Conservation (phyloP, 768 basidiomycete genomes). For the Lactarius sp. region DNA sequence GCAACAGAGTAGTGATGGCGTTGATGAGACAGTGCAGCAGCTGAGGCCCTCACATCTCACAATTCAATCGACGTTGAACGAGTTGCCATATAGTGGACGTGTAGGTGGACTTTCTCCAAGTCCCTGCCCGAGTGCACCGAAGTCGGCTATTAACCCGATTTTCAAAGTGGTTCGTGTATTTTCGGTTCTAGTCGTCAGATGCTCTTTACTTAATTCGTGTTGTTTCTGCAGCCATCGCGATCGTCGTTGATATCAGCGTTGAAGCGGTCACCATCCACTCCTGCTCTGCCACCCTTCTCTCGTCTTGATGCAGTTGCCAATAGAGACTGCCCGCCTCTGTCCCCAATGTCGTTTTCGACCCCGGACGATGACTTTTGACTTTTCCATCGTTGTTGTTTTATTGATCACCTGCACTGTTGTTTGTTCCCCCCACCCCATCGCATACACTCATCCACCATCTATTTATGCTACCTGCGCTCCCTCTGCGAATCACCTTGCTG, state of each 20-base stretch:
- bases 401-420: slow-evolving; percentile 25
- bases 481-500: slow-evolving; percentile 19
- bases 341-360: slow-evolving; percentile 66
- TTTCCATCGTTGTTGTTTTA: slow-evolving; percentile 21
- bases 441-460: slow-evolving; percentile 24
- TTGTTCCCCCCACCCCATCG: slow-evolving; percentile 20
- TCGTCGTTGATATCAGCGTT: slow-evolving; percentile 36
- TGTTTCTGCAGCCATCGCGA: slow-evolving; percentile 47
- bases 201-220: background rate
- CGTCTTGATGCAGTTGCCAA: slow-evolving; percentile 81
- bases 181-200: background rate
- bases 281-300: slow-evolving; percentile 69
- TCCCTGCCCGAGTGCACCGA: slow-evolving; percentile 50
- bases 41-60: slow-evolving; percentile 27
- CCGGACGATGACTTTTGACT: slow-evolving; percentile 38
- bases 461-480: slow-evolving; percentile 21
- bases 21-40: slow-evolving; percentile 21
- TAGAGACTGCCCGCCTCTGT: slow-evolving; percentile 65
- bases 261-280: slow-evolving; percentile 36
- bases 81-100: slow-evolving; percentile 39
- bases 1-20: slow-evolving; percentile 25
- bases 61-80: slow-evolving; percentile 24
- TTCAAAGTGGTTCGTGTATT: slow-evolving; percentile 77
- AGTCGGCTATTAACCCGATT: slow-evolving; percentile 76
- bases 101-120: slow-evolving; percentile 54